Conservation (phyloP, 2,329 filamentous ascomycete genomes). For the Colletotrichum sansevieriae region DNA sequence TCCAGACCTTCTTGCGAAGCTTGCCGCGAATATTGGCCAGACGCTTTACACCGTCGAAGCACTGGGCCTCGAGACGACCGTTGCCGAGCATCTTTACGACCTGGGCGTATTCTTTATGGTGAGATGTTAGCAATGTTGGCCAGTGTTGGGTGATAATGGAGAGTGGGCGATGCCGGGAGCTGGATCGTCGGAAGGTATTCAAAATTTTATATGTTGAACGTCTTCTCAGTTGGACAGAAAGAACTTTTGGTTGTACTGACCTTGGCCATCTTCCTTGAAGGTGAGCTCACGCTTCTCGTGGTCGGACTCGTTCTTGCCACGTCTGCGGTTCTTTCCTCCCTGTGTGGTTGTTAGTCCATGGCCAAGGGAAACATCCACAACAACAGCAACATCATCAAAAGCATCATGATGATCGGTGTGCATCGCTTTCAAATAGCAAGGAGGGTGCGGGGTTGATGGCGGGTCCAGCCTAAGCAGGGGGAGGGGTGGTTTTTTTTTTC, state of each 20-base stretch:
- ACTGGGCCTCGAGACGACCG: conserved; percentile 90
- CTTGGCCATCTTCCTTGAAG: conserved; percentile 98
- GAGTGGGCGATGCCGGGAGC: not conserved
- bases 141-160: not conserved
- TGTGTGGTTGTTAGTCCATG: conserved; percentile 55
- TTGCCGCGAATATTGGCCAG: conserved; percentile 83
- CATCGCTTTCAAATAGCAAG: conserved; percentile 30
- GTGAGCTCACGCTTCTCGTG: conserved; percentile 98
- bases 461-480: conserved; percentile 36
- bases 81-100: conserved; percentile 96
- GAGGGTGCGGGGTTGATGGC: conserved; percentile 43
- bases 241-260: conserved; percentile 53
- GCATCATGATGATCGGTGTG: conserved; percentile 33
- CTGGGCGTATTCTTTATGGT: conserved; percentile 83
- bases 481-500: conserved; percentile 31
- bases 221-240: not conserved
- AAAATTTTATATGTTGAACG: not conserved
- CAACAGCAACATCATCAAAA: conserved; percentile 8
- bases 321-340: conserved; percentile 98
- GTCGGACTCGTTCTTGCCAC: conserved; percentile 99
- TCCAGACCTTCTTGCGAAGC: conserved; percentile 99
- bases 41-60: conserved; percentile 93
- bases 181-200: not conserved
- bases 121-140: not conserved
- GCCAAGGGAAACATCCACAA: not conserved